Percentiles rank a stretch among this genome's conserved stretches.
These are phyloP conservation scores for Fusarium xylarioides DNA, from an alignment of 2,329 filamentous ascomycete species.

Conservation along the genomic window DNA sequence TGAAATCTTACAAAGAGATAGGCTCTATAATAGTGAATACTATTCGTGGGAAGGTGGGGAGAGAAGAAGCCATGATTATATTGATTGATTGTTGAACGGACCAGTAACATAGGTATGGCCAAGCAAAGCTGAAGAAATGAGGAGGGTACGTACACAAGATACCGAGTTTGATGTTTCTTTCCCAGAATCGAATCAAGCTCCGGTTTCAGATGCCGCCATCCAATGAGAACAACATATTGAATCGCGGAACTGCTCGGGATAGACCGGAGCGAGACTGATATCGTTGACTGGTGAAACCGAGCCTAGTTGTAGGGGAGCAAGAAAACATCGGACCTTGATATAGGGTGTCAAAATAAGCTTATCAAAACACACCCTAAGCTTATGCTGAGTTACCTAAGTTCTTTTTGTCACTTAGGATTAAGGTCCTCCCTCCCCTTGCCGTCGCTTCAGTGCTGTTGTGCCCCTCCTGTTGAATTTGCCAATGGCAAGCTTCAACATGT, in stretches of 20 bases:
- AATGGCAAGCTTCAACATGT: constrained; percentile 38
- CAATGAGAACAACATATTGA: not conserved
- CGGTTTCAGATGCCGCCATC: not conserved
- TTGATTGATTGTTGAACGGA: not conserved
- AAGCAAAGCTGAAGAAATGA: constrained; percentile 10
- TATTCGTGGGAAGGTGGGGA: constrained; percentile 70
- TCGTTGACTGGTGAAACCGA: constrained; percentile 2
- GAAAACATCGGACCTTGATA: not conserved
- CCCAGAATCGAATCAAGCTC: constrained; percentile 11
- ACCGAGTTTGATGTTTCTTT: constrained; percentile 1
- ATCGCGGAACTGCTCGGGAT: constrained; percentile 12
- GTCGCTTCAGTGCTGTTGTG: not conserved
- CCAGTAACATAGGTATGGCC: not conserved
- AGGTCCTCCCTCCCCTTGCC: not conserved
- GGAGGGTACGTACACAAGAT: not conserved
- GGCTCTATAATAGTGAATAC: constrained; percentile 76
- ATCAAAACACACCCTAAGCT: rapidly evolving
- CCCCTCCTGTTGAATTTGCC: constrained; percentile 14
- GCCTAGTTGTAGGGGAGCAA: not conserved
- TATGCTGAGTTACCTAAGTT: not conserved
- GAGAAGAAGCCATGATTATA: constrained; percentile 65
- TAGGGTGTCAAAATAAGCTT: not conserved
- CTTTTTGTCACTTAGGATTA: not conserved
- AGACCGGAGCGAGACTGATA: constrained; percentile 21
- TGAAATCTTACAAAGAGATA: constrained; percentile 66